A percentile compares a stretch with the other conserved stretches of the same genome.
phyloP scores from a whole-genome alignment of 139 green algal species.

The Coelastrella sp. region DNA sequence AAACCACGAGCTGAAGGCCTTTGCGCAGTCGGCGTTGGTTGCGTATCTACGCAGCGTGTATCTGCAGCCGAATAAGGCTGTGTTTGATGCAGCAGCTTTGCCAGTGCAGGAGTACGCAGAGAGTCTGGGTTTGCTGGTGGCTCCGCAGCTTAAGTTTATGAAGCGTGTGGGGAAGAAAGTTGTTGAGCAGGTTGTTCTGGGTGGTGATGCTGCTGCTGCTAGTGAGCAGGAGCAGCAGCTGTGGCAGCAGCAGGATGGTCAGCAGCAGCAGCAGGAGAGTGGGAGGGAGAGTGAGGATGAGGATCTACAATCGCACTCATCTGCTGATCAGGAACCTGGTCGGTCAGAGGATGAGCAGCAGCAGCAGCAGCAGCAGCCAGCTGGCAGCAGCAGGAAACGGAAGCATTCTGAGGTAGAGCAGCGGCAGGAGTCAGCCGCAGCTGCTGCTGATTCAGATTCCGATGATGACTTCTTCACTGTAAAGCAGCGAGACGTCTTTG shows the following conservation, averaged over 20 bases:
- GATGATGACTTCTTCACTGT: slow-evolving; percentile 71
- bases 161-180: slow-evolving; percentile 52
- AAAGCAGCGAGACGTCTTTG: slow-evolving; percentile 65
- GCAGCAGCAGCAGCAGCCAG: neutral
- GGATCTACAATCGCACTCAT: slow-evolving; percentile 5
- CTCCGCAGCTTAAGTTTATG: slow-evolving; percentile 91
- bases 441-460: slow-evolving; percentile 20
- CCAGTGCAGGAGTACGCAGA: slow-evolving; percentile 81
- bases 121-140: slow-evolving; percentile 85
- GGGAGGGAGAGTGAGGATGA: neutral
- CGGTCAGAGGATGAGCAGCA: neutral
- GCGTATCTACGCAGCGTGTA: slow-evolving; percentile 93
- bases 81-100: slow-evolving; percentile 89
- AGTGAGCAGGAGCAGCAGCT: neutral
- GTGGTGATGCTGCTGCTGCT: slow-evolving; percentile 41
- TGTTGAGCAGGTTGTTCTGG: slow-evolving; percentile 55
- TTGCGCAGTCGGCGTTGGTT: slow-evolving; percentile 88
- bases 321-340: neutral
- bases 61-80: slow-evolving; percentile 84
- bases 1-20: slow-evolving; percentile 88
- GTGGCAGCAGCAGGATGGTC: neutral
- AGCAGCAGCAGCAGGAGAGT: neutral
- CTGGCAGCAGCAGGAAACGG: slow-evolving; percentile 30
- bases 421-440: slow-evolving; percentile 28
- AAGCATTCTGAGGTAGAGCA: neutral